Base-by-base conservation (phyloP, 2,329 filamentous ascomycete species). In the Colletotrichum spaethianum region DNA sequence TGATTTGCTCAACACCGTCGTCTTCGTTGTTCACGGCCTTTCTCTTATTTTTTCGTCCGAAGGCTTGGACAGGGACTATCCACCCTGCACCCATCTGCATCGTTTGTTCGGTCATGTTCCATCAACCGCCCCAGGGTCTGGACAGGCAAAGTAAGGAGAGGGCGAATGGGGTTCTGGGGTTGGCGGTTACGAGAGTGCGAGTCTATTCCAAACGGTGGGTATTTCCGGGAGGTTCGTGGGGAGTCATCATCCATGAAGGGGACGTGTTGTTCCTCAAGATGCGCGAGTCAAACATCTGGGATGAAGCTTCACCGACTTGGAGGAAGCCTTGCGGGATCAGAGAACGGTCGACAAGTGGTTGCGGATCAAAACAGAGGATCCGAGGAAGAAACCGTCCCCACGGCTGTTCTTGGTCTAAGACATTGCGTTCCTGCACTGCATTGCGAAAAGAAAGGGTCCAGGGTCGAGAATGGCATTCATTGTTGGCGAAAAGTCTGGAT, bases 51-150 rank as follows among this genome's bases (percentile, higher is more conserved):
- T 53, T 70, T 66, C 67, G 38, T 61, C 67, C 55, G 62, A 66
- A 56, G 53, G 33, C 5, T n/a, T 36, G 20, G 52, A 61, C 67
- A 66, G 33, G 67, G 55, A 52, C 20, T 3, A 26, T 57, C 50
- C 65, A 36, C 59, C 31, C 23, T 26, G 44, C 31, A 23, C 20
- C 57, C 26, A 14, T 46, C 44, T 46, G 36, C 33, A n/a, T 48
- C 48, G 63, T 61, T 61, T 67, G 52, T 62, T 70, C 67, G 67
- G 61, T 42, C 61, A 55, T 44, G 26, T 63, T 63, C 48, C 61
- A 63, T 42, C 26, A 28, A 9, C 26, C 55, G 38, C 46, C 33
- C 61, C 11, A 40, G 46, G 48, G 33, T 63, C 11, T 26, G 33
- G 48, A 38, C n/a, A 33, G n/a, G 12, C 18, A n/a, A 38, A 16